These are phyloP conservation scores for Yarrowia divulgata DNA, from an alignment of 805 yeast genomes.

Conservation along the genomic window DNA sequence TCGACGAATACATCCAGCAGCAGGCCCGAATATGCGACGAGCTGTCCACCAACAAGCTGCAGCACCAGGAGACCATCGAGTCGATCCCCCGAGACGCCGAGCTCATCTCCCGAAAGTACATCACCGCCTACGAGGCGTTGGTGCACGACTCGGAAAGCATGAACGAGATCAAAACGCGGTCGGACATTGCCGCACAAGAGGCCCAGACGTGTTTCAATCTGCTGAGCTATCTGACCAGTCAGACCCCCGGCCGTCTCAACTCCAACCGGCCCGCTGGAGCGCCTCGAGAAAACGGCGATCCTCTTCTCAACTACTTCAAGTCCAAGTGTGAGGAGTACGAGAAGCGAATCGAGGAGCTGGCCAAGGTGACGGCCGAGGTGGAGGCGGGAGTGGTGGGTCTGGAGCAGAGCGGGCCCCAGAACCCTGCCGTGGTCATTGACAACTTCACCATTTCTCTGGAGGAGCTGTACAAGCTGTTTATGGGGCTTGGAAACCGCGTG, in stretches of 20 bases:
- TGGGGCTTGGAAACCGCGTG: slow-evolving; percentile 74
- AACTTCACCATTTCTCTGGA: slow-evolving; percentile 51
- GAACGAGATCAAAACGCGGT: slow-evolving; percentile 45
- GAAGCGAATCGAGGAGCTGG: slow-evolving; percentile 52
- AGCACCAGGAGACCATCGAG: slow-evolving; percentile 57
- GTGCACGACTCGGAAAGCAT: slow-evolving; percentile 55
- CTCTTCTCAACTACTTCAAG: slow-evolving; percentile 60
- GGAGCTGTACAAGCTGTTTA: slow-evolving; percentile 70
- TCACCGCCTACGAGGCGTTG: slow-evolving; percentile 61
- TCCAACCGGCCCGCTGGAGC: slow-evolving; percentile 34
- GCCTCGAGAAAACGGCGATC: slow-evolving; percentile 52
- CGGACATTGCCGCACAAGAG: slow-evolving; percentile 46
- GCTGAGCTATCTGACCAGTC: slow-evolving; percentile 48
- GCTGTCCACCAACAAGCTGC: slow-evolving; percentile 53
- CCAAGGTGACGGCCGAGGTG: slow-evolving; percentile 49
- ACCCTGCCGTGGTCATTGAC: slow-evolving; percentile 39
- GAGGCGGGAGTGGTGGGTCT: slow-evolving; percentile 49
- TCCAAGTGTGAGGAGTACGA: slow-evolving; percentile 55
- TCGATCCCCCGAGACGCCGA: slow-evolving; percentile 64
- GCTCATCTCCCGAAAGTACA: slow-evolving; percentile 58
- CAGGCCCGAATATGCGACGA: slow-evolving; percentile 63
- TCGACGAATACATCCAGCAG: slow-evolving; percentile 61
- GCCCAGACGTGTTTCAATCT: slow-evolving; percentile 47
- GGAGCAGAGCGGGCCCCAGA: slow-evolving; percentile 45
- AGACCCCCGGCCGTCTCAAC: slow-evolving; percentile 44